phyloP scores from a whole-genome alignment of 108 stramenopile species.

The Nitzschia sp. region DNA sequence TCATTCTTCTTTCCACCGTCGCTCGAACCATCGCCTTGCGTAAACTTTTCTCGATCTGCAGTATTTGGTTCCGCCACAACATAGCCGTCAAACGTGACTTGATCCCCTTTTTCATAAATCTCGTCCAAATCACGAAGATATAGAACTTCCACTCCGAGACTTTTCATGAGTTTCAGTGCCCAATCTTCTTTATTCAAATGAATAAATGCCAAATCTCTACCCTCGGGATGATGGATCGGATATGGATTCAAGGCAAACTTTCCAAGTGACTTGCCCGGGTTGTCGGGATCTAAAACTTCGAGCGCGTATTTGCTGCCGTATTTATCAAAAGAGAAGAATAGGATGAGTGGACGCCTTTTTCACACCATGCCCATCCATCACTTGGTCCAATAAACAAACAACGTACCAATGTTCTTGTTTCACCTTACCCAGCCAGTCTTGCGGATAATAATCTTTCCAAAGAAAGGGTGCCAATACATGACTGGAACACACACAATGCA shows the following conservation, averaged over 20 bases:
- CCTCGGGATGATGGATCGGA: constrained; percentile 81
- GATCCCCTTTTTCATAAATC: constrained; percentile 69
- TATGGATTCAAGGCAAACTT: constrained; percentile 79
- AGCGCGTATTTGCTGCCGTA: constrained; percentile 37
- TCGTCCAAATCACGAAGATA: constrained; percentile 56
- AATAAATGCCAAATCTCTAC: constrained; percentile 73
- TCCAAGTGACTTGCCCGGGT: constrained; percentile 50
- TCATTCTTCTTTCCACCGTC: constrained; percentile 18
- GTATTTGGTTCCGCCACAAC: constrained; percentile 61
- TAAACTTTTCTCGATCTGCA: constrained; percentile 32
- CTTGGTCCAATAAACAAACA: not conserved
- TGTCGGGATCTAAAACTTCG: constrained; percentile 50
- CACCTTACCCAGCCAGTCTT: constrained; percentile 75
- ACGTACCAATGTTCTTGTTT: constrained; percentile 71
- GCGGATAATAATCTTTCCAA: constrained; percentile 86
- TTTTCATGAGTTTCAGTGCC: constrained; percentile 53
- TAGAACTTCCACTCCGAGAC: constrained; percentile 68
- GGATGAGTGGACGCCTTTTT: not conserved
- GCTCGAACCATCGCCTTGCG: constrained; percentile 11
- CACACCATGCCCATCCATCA: not conserved
- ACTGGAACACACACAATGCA: constrained; percentile 77
- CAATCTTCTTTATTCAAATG: constrained; percentile 79
- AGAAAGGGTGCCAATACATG: constrained; percentile 82
- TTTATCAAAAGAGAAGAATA: too few relatives aligned
- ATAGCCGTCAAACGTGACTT: constrained; percentile 78